Evolutionary conservation across 202 grass and related monocot genomes (phyloP).

Genomic region (Bolboschoenoplectus hybrid): DNA sequence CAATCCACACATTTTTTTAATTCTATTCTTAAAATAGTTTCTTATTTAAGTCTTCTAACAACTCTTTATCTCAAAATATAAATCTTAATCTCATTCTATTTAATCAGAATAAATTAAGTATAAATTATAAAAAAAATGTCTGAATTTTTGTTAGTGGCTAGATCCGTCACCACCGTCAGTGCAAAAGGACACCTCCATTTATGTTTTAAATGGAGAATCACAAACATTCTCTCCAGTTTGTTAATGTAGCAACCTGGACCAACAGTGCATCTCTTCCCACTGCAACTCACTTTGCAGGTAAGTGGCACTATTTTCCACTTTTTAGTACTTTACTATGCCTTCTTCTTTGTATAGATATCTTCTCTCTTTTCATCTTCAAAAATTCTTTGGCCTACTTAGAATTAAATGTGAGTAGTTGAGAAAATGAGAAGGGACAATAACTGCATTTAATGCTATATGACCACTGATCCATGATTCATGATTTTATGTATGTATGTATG

Average conservation of each 20-base stretch:
- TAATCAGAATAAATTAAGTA: too few relatives aligned
- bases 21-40: too few relatives aligned
- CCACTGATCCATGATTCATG: constrained; percentile 8
- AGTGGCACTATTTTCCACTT: not conserved
- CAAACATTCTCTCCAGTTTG: not conserved
- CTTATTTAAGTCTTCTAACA: too few relatives aligned
- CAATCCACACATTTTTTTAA: too few relatives aligned
- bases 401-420: constrained; percentile 29
- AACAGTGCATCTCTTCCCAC: not conserved
- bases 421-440: not conserved
- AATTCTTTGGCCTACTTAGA: not conserved
- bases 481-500: not conserved
- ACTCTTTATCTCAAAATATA: too few relatives aligned
- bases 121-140: too few relatives aligned
- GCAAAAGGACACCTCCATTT: constrained; percentile 15
- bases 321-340: not conserved
- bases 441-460: constrained; percentile 20
- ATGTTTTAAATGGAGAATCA: not conserved
- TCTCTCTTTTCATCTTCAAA: not conserved
- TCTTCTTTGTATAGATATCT: constrained; percentile 1
- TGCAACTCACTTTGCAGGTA: constrained; percentile 7
- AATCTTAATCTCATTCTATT: too few relatives aligned
- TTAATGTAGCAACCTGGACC: not conserved
- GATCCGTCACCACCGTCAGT: not conserved
- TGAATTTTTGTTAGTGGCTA: too few relatives aligned